phyloP scores from a whole-genome alignment of 2,329 filamentous ascomycete species.

The Thermothelomyces thermophilus region DNA sequence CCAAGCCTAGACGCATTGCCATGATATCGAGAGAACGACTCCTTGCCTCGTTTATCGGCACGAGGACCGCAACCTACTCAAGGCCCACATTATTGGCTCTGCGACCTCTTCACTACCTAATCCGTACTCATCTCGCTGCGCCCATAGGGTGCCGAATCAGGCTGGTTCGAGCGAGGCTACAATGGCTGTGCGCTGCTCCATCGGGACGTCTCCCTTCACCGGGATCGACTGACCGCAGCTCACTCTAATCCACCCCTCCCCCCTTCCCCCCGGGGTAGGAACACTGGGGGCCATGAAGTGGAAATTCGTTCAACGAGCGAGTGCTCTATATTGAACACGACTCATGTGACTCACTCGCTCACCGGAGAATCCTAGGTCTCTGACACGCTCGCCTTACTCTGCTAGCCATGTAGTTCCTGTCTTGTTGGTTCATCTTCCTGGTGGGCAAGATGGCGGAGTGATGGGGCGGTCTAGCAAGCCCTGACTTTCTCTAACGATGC shows the following conservation, averaged over 20 bases:
- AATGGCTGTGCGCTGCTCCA: neutral
- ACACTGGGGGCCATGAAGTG: neutral
- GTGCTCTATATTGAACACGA: neutral
- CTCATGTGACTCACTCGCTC: conserved; percentile 5
- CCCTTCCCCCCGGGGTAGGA: too few species aligned
- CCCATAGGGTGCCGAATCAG: too few species aligned
- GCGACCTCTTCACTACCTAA: neutral
- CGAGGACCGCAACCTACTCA: neutral
- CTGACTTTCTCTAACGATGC: neutral
- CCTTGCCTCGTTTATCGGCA: neutral
- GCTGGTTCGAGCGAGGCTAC: neutral
- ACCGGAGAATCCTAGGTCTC: neutral
- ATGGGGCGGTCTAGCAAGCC: conserved; percentile 11
- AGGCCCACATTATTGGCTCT: neutral
- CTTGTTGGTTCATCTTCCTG: conserved; percentile 2
- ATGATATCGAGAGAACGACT: neutral
- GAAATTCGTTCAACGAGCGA: conserved; percentile 1
- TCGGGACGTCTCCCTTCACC: neutral
- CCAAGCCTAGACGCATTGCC: too few species aligned
- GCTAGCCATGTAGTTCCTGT: conserved; percentile 8
- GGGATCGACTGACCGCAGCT: conserved; percentile 3
- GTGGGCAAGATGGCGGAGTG: conserved; percentile 13
- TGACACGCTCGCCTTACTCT: conserved; percentile 11
- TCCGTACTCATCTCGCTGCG: too few species aligned
- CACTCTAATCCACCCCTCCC: neutral